These are phyloP conservation scores for Talaromyces liani DNA, from an alignment of 495 filamentous ascomycete species.

Conservation along the genomic window DNA sequence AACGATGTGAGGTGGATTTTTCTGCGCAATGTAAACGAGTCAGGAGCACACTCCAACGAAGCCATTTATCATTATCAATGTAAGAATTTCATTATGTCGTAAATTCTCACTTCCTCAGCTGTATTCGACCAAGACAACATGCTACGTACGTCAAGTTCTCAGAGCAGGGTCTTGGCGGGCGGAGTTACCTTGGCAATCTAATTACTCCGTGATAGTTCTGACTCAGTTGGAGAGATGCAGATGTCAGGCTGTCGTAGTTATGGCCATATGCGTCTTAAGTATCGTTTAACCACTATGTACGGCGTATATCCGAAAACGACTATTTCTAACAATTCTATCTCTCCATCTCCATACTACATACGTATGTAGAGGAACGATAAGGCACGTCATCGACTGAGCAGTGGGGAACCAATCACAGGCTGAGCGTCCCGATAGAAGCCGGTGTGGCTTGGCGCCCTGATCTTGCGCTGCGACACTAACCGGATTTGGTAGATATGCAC, in stretches of 20 bases:
- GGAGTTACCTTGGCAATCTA: background rate
- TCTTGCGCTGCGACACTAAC: background rate
- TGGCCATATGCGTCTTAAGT: background rate
- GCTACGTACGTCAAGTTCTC: background rate
- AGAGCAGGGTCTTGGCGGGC: background rate
- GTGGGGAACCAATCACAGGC: background rate
- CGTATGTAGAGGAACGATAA: background rate
- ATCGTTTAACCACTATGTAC: background rate
- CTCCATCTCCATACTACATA: too few species aligned
- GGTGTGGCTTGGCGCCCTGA: background rate
- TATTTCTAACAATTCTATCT: too few species aligned
- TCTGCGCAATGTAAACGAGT: background rate
- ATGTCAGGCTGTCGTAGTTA: background rate
- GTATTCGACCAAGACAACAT: background rate
- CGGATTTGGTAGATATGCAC: slow-evolving; percentile 1
- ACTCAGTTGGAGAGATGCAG: background rate
- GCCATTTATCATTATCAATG: background rate
- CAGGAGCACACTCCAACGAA: background rate
- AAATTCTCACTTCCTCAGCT: background rate
- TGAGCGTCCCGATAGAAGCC: background rate
- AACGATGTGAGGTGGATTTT: background rate
- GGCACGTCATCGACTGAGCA: background rate
- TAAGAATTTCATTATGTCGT: background rate
- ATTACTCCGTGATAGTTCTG: background rate
- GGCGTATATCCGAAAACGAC: too few species aligned